Percentiles rank a stretch among this genome's conserved stretches.
These are phyloP conservation scores for Cladosporium sp. DNA, from an alignment of 2,329 filamentous ascomycete species.

Conservation along the genomic window DNA sequence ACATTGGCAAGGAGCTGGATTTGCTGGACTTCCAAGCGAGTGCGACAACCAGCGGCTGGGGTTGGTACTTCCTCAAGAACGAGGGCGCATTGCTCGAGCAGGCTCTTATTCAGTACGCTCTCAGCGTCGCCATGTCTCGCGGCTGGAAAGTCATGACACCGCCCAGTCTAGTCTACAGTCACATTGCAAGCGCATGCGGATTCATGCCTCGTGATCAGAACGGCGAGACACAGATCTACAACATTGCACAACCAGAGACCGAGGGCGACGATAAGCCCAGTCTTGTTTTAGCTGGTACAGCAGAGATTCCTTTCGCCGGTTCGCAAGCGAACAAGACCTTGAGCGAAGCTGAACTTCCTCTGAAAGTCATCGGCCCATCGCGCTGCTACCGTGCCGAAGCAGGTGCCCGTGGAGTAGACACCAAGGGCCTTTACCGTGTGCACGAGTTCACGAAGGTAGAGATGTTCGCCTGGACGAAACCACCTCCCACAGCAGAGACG, in stretches of 20 bases:
- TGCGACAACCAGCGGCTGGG: conserved; percentile 83
- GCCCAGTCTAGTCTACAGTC: conserved; percentile 84
- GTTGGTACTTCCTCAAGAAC: conserved; percentile 94
- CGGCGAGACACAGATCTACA: conserved; percentile 89
- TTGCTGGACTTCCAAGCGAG: conserved; percentile 87
- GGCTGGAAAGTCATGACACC: conserved; percentile 81
- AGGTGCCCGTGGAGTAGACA: conserved; percentile 81
- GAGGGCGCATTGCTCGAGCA: conserved; percentile 93
- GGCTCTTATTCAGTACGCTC: conserved; percentile 80
- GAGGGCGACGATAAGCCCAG: conserved; percentile 62
- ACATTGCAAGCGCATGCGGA: conserved; percentile 85
- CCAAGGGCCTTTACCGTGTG: conserved; percentile 91
- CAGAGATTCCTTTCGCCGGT: conserved; percentile 89
- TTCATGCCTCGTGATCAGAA: conserved; percentile 90
- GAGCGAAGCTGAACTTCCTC: conserved; percentile 61
- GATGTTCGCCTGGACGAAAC: conserved; percentile 82
- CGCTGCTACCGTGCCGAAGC: conserved; percentile 96
- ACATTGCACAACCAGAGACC: conserved; percentile 42
- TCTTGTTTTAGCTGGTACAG: conserved; percentile 77
- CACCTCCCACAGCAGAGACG: conserved; percentile 16
- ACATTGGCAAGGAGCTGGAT: conserved; percentile 80
- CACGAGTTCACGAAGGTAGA: conserved; percentile 99
- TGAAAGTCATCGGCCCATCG: conserved; percentile 77
- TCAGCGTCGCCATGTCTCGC: conserved; percentile 64
- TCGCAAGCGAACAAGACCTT: conserved; percentile 76